These are phyloP conservation scores for Verticillium longisporum DNA, from an alignment of 2,329 filamentous ascomycete species.

Conservation along the genomic window DNA sequence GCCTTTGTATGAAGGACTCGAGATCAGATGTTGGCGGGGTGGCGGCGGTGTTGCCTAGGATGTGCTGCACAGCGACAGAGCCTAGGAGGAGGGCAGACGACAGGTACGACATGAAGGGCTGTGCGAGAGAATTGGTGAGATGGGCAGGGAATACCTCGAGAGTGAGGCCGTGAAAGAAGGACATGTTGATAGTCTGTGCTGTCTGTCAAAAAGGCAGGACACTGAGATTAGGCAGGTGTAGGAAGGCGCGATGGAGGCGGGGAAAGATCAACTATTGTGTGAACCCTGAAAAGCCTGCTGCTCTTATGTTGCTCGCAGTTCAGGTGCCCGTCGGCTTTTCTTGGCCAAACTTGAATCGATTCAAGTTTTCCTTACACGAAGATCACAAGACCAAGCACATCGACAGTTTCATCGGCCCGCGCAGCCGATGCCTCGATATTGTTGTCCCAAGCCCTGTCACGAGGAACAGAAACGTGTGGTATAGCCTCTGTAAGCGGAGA, in stretches of 20 bases:
- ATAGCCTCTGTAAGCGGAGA: too few species aligned
- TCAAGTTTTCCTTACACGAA: not conserved
- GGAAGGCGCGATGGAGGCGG: not conserved
- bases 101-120: slow-evolving; percentile 42
- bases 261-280: not conserved
- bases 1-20: slow-evolving; percentile 43
- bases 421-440: not conserved
- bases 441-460: not conserved
- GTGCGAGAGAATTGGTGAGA: slow-evolving; percentile 11
- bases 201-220: not conserved
- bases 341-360: not conserved
- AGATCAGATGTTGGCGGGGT: slow-evolving; percentile 27
- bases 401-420: not conserved
- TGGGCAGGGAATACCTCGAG: slow-evolving; percentile 7
- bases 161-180: slow-evolving; percentile 6
- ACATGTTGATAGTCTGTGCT: slow-evolving; percentile 4
- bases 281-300: not conserved
- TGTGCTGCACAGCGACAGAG: slow-evolving; percentile 42
- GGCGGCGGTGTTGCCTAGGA: slow-evolving; percentile 34
- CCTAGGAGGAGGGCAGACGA: slow-evolving; percentile 43
- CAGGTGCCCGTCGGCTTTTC: not conserved
- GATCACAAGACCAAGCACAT: not conserved
- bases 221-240: not conserved
- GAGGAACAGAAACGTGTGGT: not conserved
- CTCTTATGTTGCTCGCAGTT: not conserved